Evolutionary conservation across 441 rosid genomes (phyloP).

Genomic region (Cnidoscolus chayamansa): DNA sequence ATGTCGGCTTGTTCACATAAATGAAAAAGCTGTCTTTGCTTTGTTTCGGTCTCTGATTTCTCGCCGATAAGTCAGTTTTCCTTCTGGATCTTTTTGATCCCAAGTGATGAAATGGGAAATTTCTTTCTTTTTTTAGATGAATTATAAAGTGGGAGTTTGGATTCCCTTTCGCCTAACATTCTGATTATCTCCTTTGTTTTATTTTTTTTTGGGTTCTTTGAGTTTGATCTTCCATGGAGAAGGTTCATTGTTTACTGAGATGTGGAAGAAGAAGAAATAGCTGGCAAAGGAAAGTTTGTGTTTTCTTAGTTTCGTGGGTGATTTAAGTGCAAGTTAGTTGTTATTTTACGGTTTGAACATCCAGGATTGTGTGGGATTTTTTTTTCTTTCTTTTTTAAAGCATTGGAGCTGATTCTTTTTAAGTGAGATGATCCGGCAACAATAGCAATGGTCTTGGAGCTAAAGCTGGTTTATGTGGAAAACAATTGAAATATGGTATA

Average conservation of each 20-base stretch:
- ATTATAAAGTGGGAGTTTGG: constrained; percentile 2
- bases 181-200: constrained; percentile 3
- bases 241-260: constrained; percentile 8
- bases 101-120: constrained; percentile 14
- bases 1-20: constrained; percentile 70
- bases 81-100: constrained; percentile 31
- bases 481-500: constrained; percentile 26
- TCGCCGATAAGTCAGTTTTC: constrained; percentile 67
- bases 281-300: constrained; percentile 18
- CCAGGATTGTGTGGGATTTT: constrained; percentile 24
- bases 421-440: constrained; percentile 13
- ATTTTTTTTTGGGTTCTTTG: not conserved
- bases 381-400: not conserved
- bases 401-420: constrained; percentile 14
- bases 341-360: constrained; percentile 28
- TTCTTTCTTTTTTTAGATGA: not conserved
- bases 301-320: constrained; percentile 6
- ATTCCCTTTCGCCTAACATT: constrained; percentile 10
- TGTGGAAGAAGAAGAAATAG: constrained; percentile 15
- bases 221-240: constrained; percentile 12
- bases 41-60: constrained; percentile 57
- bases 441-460: constrained; percentile 11
- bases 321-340: constrained; percentile 11
- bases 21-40: constrained; percentile 43
- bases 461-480: constrained; percentile 29